A percentile compares a stretch with the other conserved stretches of the same genome.
These are phyloP conservation scores for Dothistroma pini DNA, from an alignment of 2,329 filamentous ascomycete species.

Conservation along the genomic window DNA sequence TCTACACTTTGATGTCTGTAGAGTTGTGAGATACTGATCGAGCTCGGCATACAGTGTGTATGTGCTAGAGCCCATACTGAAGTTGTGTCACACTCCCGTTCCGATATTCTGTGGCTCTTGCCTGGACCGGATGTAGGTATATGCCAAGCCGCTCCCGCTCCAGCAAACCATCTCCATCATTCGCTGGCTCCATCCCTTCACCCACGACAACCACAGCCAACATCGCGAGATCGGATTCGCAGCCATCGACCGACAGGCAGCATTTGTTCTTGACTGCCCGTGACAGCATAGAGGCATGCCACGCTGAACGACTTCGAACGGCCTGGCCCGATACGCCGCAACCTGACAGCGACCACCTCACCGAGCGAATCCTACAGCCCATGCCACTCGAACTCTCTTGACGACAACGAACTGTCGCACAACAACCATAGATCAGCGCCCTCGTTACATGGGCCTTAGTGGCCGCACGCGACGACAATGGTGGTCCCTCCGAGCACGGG, in stretches of 20 bases:
- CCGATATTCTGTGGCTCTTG: too few species aligned
- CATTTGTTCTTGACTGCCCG: neutral
- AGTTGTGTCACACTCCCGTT: too few species aligned
- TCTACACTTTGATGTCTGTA: too few species aligned
- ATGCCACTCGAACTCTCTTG: slow-evolving; percentile 3
- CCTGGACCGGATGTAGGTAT: too few species aligned
- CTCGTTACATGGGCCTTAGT: slow-evolving; percentile 8
- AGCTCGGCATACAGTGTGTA: too few species aligned
- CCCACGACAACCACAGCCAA: neutral
- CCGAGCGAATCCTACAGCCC: slow-evolving; percentile 6
- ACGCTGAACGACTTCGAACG: neutral
- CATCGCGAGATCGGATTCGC: neutral
- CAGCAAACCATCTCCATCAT: neutral
- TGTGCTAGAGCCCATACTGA: too few species aligned
- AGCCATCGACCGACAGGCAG: neutral
- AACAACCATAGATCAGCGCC: neutral
- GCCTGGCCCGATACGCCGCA: neutral
- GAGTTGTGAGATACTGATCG: too few species aligned
- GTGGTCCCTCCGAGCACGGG: slow-evolving; percentile 31
- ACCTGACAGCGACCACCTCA: neutral
- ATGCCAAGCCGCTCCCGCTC: too few species aligned
- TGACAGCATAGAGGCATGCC: neutral
- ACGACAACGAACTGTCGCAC: neutral
- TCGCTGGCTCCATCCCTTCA: neutral
- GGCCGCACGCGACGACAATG: slow-evolving; percentile 22